Base-by-base conservation (phyloP, 2,329 filamentous ascomycete species). In the Aureobasidium sp. region DNA sequence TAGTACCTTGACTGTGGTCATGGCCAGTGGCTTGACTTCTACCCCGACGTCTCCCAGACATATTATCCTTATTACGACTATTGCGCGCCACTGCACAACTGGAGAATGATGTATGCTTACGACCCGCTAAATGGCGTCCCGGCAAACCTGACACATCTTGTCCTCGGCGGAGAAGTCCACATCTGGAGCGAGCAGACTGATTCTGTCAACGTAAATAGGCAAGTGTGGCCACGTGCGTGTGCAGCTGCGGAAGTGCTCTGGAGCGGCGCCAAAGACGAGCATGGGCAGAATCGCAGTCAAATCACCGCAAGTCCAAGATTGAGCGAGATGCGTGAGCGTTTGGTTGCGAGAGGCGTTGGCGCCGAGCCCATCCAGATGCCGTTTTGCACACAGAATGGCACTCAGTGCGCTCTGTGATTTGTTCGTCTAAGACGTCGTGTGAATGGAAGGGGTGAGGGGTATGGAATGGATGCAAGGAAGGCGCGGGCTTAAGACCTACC, bases 1-100 rank as follows among this genome's bases (percentile, higher is more conserved):
- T 58, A 89, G 86, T 92, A 92, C 69, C 86, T 94, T 58, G 90
- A 94, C 76, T 95, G 90, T 70, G 90, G 90, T 34, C 82, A 87
- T 65, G 90, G 90, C 44, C 83, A 89, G 68, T 94, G 88, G 87
- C 78, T 93, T 65, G 86, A 89, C 77, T 89, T 88, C 68, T 77
- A 77, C 61, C 84, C 84, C 54, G 85, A 82, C 25, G 74, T 73
- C 1, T 74, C 80, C 16, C 66, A 78, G 21, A 65, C 68, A 1
- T 83, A 77, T 74, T 90, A 82, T 71, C 90, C 90, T 0, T 96
- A 89, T 77, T 75, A 78, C 63, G 90, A 95, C 77, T 96, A 91
- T 82, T 96, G 91, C 76, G 77, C 78, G 0, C 91, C 91, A 1
- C 80, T 80, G 70, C 91, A 96, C 77, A 89, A 83, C 76, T 96